A percentile compares a stretch with the other conserved stretches of the same genome.
phyloP scores from a whole-genome alignment of 768 basidiomycete species.

The Ramaria sp. region DNA sequence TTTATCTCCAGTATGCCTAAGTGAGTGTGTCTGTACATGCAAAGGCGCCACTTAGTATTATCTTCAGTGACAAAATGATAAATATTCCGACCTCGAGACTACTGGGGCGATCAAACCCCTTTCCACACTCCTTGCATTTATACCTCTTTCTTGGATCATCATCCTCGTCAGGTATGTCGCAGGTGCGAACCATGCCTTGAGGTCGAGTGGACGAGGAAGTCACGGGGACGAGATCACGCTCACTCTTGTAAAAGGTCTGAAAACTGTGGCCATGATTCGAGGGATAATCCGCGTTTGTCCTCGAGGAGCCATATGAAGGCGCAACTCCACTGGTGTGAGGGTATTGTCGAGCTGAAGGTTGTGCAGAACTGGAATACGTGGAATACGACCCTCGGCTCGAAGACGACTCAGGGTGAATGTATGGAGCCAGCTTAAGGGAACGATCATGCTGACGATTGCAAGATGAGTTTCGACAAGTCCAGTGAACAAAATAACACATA shows the following conservation, averaged over 20 bases:
- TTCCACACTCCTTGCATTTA: slow-evolving; percentile 2
- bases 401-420: not conserved
- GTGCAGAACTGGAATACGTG: not conserved
- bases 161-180: not conserved
- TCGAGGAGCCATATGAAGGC: not conserved
- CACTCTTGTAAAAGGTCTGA: not conserved
- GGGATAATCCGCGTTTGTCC: not conserved
- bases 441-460: not conserved
- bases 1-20: not conserved
- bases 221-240: not conserved
- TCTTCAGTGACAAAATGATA: not conserved
- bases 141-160: slow-evolving; percentile 3
- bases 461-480: not conserved
- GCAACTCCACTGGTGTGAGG: not conserved
- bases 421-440: not conserved
- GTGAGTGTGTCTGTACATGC: not conserved
- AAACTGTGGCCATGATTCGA: slow-evolving; percentile 1
- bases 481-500: not conserved
- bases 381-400: not conserved
- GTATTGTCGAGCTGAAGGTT: not conserved
- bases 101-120: slow-evolving; percentile 8
- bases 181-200: not conserved
- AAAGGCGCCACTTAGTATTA: not conserved
- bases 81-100: not conserved
- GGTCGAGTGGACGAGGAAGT: not conserved